Base-by-base conservation (phyloP, 352 stramenopile species). In the Phytopythium delawarense region DNA sequence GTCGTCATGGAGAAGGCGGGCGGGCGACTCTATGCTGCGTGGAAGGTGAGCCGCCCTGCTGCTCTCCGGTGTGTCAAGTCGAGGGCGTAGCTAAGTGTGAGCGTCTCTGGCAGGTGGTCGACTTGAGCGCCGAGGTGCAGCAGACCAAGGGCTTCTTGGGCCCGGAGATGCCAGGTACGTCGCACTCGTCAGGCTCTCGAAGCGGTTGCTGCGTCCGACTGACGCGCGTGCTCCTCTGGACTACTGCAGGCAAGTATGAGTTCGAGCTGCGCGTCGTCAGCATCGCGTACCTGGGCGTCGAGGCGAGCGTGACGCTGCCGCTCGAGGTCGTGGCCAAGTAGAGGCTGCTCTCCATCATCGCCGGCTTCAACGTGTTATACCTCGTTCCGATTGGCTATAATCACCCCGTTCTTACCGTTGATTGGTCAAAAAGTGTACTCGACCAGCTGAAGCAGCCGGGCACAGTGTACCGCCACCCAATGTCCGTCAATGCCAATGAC, bases 201-300 rank as follows among this genome's bases (percentile, higher is more conserved):
- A 30, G 34, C 23, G 42, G 9, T 25, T 20, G 9, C 18, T n/a
- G 18, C 2, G 42, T 25, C 11, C 28, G 20, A 39, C 16, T 54
- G 48, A 63, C 21, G 18, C 34, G 25, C 20, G 48, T 25, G 13
- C 1, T 30, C 12, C 13, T 2, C 13, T 18, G 23, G 7, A 34
- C 4, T 54, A 7, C 25, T 54, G 23, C 63, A 78, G 85, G 81
- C 66, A 83, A 85, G 37, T 91, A 91, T 69, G 74, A 91, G 35
- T 63, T 94, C 23, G 85, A 94, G 45, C 61, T 92, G n/a, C 78
- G 83, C n/a, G 85, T 83, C 4, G 57, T 91, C 53, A 88, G 78
- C 23, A 71, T 74, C 1, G 65, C 72, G 50, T 92, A 92, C 68
- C 60, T 94, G 12, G 81, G 80, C 58, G 76, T 78, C 11, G 73